phyloP scores from a whole-genome alignment of 768 basidiomycete species.

The Serendipita sp. region DNA sequence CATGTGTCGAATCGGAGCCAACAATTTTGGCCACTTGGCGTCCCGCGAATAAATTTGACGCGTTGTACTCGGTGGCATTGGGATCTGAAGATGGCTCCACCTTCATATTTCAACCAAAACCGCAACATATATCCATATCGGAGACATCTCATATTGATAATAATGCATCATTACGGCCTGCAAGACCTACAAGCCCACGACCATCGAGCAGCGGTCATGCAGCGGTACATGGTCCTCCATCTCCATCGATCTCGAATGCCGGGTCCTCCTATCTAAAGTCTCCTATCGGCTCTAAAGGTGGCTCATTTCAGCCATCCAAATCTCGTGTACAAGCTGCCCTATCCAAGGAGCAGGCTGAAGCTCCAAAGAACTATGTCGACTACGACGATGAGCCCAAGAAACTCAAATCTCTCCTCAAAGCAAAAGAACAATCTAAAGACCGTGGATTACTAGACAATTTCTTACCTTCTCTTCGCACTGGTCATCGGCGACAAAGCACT shows the following conservation, averaged over 20 bases:
- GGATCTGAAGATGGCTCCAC: constrained; percentile 25
- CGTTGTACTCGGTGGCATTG: constrained; percentile 14
- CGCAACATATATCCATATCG: background rate
- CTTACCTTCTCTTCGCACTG: constrained; percentile 10
- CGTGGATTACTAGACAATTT: constrained; percentile 21
- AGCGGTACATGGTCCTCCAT: constrained; percentile 16
- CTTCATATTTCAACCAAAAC: constrained; percentile 17
- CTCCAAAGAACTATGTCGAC: constrained; percentile 63
- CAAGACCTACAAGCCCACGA: background rate
- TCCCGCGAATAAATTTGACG: background rate
- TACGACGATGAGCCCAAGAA: constrained; percentile 67
- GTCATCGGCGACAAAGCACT: background rate
- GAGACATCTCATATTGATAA: background rate
- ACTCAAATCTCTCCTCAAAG: constrained; percentile 56
- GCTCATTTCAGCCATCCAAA: constrained; percentile 26
- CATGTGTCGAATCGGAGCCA: background rate
- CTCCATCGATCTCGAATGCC: constrained; percentile 22
- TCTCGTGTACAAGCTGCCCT: constrained; percentile 57
- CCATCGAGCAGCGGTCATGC: background rate
- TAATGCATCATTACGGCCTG: background rate
- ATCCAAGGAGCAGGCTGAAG: constrained; percentile 53
- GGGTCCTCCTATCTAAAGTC: constrained; percentile 2
- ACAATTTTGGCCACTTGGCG: background rate
- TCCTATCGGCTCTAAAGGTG: background rate
- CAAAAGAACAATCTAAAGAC: constrained; percentile 24